Evolutionary conservation across 2,329 filamentous ascomycete species (phyloP).

Genomic region (Epicoccum nigrum): DNA sequence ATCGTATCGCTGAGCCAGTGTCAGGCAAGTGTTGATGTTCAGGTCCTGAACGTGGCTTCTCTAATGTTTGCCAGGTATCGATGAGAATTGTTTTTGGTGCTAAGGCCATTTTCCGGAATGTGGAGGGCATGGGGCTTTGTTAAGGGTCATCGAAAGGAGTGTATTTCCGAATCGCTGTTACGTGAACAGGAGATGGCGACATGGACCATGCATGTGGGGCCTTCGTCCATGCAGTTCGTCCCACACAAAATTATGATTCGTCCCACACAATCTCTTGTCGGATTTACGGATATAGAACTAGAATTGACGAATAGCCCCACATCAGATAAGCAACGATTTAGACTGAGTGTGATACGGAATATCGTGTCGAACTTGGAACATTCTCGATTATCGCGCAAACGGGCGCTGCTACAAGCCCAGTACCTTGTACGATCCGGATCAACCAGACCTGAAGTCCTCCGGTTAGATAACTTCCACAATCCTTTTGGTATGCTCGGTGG

Average conservation of each 20-base stretch:
- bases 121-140: constrained; percentile 15
- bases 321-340: background rate
- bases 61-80: background rate
- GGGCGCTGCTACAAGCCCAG: no score
- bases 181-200: constrained; percentile 2
- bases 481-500: no score
- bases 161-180: constrained; percentile 7
- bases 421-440: no score
- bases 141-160: background rate
- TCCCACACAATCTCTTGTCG: background rate
- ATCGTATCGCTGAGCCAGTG: background rate
- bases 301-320: background rate
- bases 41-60: background rate
- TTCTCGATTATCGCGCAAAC: no score
- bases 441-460: no score
- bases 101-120: constrained; percentile 7
- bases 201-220: constrained; percentile 11
- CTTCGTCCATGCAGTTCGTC: background rate
- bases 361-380: no score
- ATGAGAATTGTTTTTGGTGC: background rate
- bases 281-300: constrained; percentile 14
- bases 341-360: no score
- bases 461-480: no score
- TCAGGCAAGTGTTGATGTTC: background rate
- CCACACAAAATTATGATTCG: background rate